Base-by-base conservation (phyloP, 1,284 basidiomycete genomes). In the Pseudozyma sp. region DNA sequence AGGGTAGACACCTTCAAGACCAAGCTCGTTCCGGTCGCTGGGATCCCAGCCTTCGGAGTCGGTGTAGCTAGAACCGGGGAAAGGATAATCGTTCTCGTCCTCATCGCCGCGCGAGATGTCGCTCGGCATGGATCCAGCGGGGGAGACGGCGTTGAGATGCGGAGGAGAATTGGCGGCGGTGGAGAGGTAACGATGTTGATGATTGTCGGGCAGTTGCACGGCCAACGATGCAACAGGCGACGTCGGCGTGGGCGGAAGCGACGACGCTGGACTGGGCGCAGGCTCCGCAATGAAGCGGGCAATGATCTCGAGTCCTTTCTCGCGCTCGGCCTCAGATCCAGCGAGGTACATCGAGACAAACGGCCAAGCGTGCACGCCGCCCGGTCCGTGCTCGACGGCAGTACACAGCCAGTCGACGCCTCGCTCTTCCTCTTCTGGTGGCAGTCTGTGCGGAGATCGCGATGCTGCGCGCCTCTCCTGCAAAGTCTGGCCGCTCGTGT, bases 331-430 rank as follows among this genome's bases (percentile, higher is more conserved):
- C 45, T 77, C 73, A 16, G 64, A 63, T 31, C 77, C 75, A 6
- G 80, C 82, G 0, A 83, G 67, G 43, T 82, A 81, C 77, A 83
- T 82, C 13, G 74, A 68, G 31, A 82, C 79, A 34, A 84, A 82
- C 4, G 82, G 82, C 82, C 82, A 84, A 16, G 81, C 80, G 42
- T 84, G 82, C 14, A 84, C 81, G 10, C 82, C 82, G 6, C 68
- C 72, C 2, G 77, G 72, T 0, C 81, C 81, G 40, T 70, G 73
- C 50, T 83, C 79, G 19, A 83, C 75, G 9, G 67, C 65, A 11
- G 68, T 77, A n/a, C 74, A 73, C 10, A 81, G 49, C 64, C 68
- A 79, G 24, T 76, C 64, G 7, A 51, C 56, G 3, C 37, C 40
- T n/a, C 53, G 24, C 24, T 63, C 66, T 5, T 48, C 39, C 34